phyloP scores from a whole-genome alignment of 106 monocot genomes.

The Dendrobium chrysotoxum region DNA sequence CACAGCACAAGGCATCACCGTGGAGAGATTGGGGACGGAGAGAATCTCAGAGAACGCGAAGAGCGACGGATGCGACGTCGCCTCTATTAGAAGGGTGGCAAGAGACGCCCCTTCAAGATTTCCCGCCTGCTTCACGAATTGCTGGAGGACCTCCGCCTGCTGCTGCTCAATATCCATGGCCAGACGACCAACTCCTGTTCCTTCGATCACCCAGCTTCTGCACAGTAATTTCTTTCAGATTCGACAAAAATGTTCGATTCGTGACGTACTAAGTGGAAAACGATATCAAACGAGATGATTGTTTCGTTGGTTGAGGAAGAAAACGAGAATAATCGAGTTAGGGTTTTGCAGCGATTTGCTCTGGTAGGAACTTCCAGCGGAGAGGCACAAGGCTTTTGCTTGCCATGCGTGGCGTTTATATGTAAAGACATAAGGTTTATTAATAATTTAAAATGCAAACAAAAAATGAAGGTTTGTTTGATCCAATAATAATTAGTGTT shows the following conservation, averaged over 20 bases:
- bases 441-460: no score
- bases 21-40: slow-evolving; percentile 51
- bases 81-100: slow-evolving; percentile 55
- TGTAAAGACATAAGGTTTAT: no score
- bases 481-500: no score
- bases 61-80: slow-evolving; percentile 87
- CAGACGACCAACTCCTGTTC: not conserved
- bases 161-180: slow-evolving; percentile 85
- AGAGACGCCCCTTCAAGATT: slow-evolving; percentile 31
- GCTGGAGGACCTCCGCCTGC: slow-evolving; percentile 81
- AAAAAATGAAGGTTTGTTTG: no score
- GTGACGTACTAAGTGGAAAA: not conserved
- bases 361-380: not conserved
- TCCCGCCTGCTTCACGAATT: slow-evolving; percentile 49
- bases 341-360: not conserved
- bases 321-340: not conserved
- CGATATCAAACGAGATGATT: slow-evolving; percentile 4
- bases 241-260: no score
- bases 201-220: slow-evolving; percentile 4
- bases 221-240: not conserved
- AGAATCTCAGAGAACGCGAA: slow-evolving; percentile 99
- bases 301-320: not conserved
- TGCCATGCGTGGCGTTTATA: no score
- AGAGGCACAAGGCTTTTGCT: no score
- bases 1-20: slow-evolving; percentile 28